Conservation (phyloP, 1,284 basidiomycete species). For the Microbotryum lychnidis-dioicae region DNA sequence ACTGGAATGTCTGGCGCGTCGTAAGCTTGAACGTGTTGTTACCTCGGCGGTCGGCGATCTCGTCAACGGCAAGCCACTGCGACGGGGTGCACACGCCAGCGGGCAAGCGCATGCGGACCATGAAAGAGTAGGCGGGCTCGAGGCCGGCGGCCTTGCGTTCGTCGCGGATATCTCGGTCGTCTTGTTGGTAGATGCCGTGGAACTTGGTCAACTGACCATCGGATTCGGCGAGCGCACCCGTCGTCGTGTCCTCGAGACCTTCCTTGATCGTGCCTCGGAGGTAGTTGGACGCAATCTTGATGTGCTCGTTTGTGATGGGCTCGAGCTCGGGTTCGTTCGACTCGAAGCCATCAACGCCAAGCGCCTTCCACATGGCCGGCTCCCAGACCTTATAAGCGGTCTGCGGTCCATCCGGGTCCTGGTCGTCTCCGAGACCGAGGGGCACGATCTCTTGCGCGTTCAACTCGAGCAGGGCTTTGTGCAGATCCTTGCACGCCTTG, state of each 20-base stretch:
- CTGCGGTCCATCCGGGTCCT: conserved; percentile 91
- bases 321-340: conserved; percentile 89
- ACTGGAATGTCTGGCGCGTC: conserved; percentile 98
- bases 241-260: conserved; percentile 76
- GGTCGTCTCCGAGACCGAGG: conserved; percentile 88
- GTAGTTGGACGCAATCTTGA: conserved; percentile 94
- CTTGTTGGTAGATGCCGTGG: conserved; percentile 54
- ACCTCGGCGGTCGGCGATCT: conserved; percentile 90
- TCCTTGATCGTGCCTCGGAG: conserved; percentile 88
- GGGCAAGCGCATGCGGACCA: conserved; percentile 95
- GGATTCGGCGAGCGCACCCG: conserved; percentile 78
- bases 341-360: conserved; percentile 85
- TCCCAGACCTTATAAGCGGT: conserved; percentile 97
- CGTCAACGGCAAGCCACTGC: conserved; percentile 94
- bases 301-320: conserved; percentile 97
- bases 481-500: conserved; percentile 88
- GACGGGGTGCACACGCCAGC: conserved; percentile 84
- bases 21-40: conserved; percentile 95
- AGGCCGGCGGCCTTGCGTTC: conserved; percentile 86
- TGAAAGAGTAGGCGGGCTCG: conserved; percentile 95
- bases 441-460: conserved; percentile 61
- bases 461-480: conserved; percentile 59
- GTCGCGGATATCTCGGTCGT: conserved; percentile 96
- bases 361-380: conserved; percentile 81
- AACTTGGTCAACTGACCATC: conserved; percentile 98